phyloP scores from a whole-genome alignment of 495 filamentous ascomycete genomes.

The Letharia columbiana region DNA sequence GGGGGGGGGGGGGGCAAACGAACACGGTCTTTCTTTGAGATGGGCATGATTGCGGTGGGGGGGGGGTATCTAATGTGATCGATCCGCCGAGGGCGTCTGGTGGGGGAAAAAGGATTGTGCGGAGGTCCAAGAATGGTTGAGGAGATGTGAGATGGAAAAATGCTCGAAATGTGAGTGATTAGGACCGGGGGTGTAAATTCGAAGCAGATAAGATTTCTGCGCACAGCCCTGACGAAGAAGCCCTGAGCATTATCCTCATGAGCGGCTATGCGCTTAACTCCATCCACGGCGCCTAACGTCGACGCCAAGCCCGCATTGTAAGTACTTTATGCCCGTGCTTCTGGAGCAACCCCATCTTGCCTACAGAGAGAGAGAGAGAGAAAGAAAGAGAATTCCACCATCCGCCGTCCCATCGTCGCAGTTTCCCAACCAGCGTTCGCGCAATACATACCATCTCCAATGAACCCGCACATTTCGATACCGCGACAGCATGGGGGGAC shows the following conservation, averaged over 20 bases:
- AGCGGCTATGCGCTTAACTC: neutral
- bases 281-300: neutral
- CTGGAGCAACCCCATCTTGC: neutral
- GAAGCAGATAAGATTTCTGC: too few relatives aligned
- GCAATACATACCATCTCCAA: conserved; percentile 20
- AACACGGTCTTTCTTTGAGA: conserved; percentile 4
- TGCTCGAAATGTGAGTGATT: neutral
- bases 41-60: neutral
- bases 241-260: neutral
- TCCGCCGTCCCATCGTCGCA: neutral
- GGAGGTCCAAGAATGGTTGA: neutral
- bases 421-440: neutral
- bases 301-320: neutral
- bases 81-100: neutral
- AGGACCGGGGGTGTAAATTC: neutral
- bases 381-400: neutral
- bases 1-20: neutral
- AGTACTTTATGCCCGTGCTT: too few relatives aligned
- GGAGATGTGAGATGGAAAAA: neutral
- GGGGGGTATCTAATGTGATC: neutral
- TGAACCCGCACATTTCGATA: conserved; percentile 57
- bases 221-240: too few relatives aligned
- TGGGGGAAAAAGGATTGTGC: neutral
- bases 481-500: conserved; percentile 51
- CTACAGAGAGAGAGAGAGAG: neutral